A percentile compares a stretch with the other conserved stretches of the same genome.
phyloP scores from a whole-genome alignment of 108 stramenopile genomes.

The Nitzschia palea region DNA sequence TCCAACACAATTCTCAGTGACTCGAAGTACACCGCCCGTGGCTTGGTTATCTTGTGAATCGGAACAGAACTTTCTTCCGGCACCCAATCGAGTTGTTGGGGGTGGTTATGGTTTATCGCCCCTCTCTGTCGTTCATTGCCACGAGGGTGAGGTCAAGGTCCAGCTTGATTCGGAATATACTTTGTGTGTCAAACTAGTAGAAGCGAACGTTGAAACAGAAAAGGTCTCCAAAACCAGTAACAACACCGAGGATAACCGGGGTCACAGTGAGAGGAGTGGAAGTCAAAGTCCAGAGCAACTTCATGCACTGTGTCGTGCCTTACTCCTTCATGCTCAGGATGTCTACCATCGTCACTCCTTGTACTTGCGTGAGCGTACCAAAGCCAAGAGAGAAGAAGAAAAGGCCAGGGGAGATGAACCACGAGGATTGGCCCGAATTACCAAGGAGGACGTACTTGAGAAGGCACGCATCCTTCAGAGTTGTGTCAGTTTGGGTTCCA shows the following conservation, averaged over 20 bases:
- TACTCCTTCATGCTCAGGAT: conserved; percentile 78
- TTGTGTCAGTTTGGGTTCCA: conserved; percentile 70
- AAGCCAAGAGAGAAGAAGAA: conserved; percentile 27
- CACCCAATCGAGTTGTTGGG: conserved; percentile 64
- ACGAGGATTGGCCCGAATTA: conserved; percentile 41
- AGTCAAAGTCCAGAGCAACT: conserved; percentile 65
- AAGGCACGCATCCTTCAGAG: conserved; percentile 64
- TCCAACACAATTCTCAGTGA: conserved; percentile 6
- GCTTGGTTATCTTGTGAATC: conserved; percentile 78
- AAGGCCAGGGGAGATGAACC: conserved; percentile 29
- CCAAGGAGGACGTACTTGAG: conserved; percentile 44
- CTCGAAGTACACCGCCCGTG: conserved; percentile 12
- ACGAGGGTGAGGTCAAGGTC: conserved; percentile 87
- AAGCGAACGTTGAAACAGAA: conserved; percentile 54
- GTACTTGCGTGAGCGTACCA: conserved; percentile 35
- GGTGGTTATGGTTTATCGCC: conserved; percentile 42
- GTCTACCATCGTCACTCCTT: conserved; percentile 76
- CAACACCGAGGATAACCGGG: not conserved
- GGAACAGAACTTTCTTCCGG: conserved; percentile 78
- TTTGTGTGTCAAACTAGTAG: conserved; percentile 74
- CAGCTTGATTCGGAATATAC: conserved; percentile 83
- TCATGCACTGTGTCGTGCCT: conserved; percentile 63
- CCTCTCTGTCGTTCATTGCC: conserved; percentile 75
- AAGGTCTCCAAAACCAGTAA: not conserved
- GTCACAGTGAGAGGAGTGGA: conserved; percentile 44